These are phyloP conservation scores for Spatholobus suberectus DNA, from an alignment of 306 rosid genomes.

Conservation along the genomic window DNA sequence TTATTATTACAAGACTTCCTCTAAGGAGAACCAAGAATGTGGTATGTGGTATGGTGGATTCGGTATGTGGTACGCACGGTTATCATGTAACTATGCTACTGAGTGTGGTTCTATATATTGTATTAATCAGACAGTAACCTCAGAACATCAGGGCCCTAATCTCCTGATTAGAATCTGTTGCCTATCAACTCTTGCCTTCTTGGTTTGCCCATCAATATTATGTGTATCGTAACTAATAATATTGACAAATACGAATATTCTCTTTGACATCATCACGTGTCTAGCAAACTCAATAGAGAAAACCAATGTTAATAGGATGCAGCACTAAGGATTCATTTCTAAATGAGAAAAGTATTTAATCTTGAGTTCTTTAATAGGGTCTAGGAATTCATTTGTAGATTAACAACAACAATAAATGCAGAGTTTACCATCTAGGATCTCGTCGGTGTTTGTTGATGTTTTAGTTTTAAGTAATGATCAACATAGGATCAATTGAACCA, in stretches of 20 bases:
- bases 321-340: neutral
- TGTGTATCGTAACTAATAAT: neutral
- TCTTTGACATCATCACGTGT: neutral
- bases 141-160: neutral
- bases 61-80: too few species aligned
- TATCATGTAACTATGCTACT: too few species aligned
- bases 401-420: neutral
- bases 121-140: neutral
- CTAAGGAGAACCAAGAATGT: too few species aligned
- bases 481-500: neutral
- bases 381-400: neutral
- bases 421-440: conserved; percentile 2
- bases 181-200: neutral
- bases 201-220: neutral
- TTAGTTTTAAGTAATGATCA: neutral
- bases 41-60: too few species aligned
- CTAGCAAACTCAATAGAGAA: neutral
- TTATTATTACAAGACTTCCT: too few species aligned
- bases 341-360: neutral
- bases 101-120: neutral
- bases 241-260: neutral
- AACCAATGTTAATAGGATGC: neutral
- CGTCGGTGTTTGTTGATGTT: neutral
- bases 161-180: neutral
- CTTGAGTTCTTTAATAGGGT: neutral